phyloP scores from a whole-genome alignment of 192 early-diverging fungal genomes.

The Radiomyces spectabilis region DNA sequence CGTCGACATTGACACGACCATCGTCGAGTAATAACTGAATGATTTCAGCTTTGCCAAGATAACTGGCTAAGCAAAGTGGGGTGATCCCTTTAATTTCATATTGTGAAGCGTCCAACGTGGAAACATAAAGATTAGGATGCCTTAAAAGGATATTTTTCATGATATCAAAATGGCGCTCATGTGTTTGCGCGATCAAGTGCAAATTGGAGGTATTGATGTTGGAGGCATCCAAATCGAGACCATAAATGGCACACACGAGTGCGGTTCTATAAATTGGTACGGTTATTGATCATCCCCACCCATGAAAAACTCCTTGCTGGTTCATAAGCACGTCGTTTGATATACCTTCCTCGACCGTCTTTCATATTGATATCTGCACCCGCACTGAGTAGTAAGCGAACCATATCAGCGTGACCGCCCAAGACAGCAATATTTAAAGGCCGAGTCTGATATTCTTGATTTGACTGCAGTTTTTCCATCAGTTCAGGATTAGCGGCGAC shows the following conservation, averaged over 20 bases:
- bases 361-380: constrained; percentile 50
- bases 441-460: constrained; percentile 38
- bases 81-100: constrained; percentile 57
- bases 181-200: constrained; percentile 42
- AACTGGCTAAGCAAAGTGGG: constrained; percentile 58
- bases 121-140: constrained; percentile 34
- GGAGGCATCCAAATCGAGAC: constrained; percentile 40
- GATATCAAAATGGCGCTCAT: constrained; percentile 42
- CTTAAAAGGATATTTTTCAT: constrained; percentile 42
- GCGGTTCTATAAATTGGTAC: constrained; percentile 39
- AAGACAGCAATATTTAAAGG: constrained; percentile 54
- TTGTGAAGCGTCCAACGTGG: constrained; percentile 51
- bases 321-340: too few species aligned
- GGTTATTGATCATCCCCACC: neutral
- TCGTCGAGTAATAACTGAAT: constrained; percentile 49
- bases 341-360: constrained; percentile 60
- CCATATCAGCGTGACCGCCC: constrained; percentile 49
- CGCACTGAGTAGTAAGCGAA: constrained; percentile 40
- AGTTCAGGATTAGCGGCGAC: constrained; percentile 17
- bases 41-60: constrained; percentile 54
- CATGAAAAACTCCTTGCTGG: too few species aligned
- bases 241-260: constrained; percentile 56
- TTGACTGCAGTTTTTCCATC: constrained; percentile 19
- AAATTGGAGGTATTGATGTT: constrained; percentile 50
- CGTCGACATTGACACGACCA: constrained; percentile 54